Conservation (phyloP, 805 yeast species). For the Kockiozyma suomiensis region DNA sequence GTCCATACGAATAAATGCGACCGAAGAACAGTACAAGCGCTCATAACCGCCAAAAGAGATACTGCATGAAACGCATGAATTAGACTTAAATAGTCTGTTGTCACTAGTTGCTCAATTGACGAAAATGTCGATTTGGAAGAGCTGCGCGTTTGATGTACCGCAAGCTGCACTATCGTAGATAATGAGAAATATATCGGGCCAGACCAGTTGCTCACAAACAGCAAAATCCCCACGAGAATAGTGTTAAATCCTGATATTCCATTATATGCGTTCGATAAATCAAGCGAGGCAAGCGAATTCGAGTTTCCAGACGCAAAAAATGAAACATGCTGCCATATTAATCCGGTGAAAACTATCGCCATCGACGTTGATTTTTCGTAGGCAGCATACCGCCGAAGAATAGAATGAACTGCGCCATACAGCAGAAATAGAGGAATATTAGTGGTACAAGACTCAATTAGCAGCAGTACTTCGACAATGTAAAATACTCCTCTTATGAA, state of each 20-base stretch:
- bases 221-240: conserved; percentile 69
- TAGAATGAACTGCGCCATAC: conserved; percentile 42
- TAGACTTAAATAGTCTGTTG: conserved; percentile 36
- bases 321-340: conserved; percentile 66
- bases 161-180: conserved; percentile 42
- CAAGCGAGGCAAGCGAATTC: conserved; percentile 88
- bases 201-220: conserved; percentile 81
- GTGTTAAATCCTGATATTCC: conserved; percentile 76
- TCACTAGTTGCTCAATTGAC: conserved; percentile 31
- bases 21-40: conserved; percentile 72
- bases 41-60: conserved; percentile 59
- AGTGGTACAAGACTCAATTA: conserved; percentile 58
- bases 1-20: conserved; percentile 96
- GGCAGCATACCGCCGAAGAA: conserved; percentile 28
- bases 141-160: conserved; percentile 10
- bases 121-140: not conserved
- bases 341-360: conserved; percentile 18
- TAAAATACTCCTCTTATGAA: conserved; percentile 25
- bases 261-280: conserved; percentile 87
- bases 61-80: conserved; percentile 60
- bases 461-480: conserved; percentile 15
- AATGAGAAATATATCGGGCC: conserved; percentile 71
- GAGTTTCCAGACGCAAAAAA: conserved; percentile 91
- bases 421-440: conserved; percentile 59
- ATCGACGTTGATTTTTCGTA: not conserved